phyloP scores from a whole-genome alignment of 2,329 filamentous ascomycete genomes.

The Epichloe scottii region DNA sequence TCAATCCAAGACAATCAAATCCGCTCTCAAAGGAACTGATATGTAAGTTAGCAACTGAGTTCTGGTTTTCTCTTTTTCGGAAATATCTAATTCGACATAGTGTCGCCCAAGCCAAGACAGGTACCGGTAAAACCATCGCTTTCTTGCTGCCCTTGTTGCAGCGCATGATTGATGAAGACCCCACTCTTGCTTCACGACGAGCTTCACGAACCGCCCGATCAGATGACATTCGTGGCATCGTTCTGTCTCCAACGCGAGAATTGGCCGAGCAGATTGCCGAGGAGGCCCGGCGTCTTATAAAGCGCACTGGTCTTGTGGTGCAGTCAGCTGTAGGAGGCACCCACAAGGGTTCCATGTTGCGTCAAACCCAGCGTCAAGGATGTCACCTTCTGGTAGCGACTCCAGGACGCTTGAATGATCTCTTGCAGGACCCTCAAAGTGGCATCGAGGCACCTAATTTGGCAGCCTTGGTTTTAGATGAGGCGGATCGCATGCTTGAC shows the following conservation, averaged over 20 bases:
- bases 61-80: neutral
- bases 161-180: slow-evolving; percentile 55
- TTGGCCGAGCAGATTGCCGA: slow-evolving; percentile 68
- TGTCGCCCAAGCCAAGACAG: slow-evolving; percentile 89
- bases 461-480: slow-evolving; percentile 87
- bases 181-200: slow-evolving; percentile 39
- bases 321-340: slow-evolving; percentile 87
- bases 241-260: slow-evolving; percentile 71
- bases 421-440: slow-evolving; percentile 53
- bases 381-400: slow-evolving; percentile 88
- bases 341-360: slow-evolving; percentile 56
- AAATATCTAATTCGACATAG: slow-evolving; percentile 28
- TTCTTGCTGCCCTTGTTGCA: slow-evolving; percentile 83
- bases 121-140: slow-evolving; percentile 90
- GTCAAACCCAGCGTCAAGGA: slow-evolving; percentile 55
- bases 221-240: slow-evolving; percentile 53
- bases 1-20: slow-evolving; percentile 69
- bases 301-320: slow-evolving; percentile 51
- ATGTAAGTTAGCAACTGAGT: slow-evolving; percentile 47
- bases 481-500: slow-evolving; percentile 97
- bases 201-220: slow-evolving; percentile 25
- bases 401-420: slow-evolving; percentile 74
- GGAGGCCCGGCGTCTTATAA: slow-evolving; percentile 60
- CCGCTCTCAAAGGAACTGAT: slow-evolving; percentile 68
- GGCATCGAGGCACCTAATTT: slow-evolving; percentile 65